phyloP scores from a whole-genome alignment of 2,329 filamentous ascomycete species.

The Arachnopeziza araneosa region DNA sequence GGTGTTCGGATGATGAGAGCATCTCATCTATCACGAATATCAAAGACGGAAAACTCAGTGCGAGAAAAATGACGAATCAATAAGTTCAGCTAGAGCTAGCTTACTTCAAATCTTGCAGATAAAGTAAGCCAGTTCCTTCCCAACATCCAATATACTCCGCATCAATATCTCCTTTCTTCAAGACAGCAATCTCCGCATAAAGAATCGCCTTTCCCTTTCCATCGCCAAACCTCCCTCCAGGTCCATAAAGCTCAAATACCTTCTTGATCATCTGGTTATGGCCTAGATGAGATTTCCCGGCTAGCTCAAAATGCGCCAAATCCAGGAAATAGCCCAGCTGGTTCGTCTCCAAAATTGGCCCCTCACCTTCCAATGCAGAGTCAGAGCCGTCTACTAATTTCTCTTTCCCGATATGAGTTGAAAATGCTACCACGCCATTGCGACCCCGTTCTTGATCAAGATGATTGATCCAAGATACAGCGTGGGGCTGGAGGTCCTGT shows the following conservation, averaged over 20 bases:
- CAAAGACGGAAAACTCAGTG: too few relatives aligned
- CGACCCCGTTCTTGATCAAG: conserved; percentile 10
- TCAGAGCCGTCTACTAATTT: background rate
- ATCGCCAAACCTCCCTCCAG: conserved; percentile 9
- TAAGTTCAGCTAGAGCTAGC: background rate
- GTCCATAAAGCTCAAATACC: conserved; percentile 13
- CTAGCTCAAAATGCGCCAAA: conserved; percentile 17
- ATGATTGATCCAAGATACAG: conserved; percentile 13
- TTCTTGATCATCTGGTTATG: conserved; percentile 15
- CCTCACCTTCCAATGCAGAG: background rate
- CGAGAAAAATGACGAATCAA: background rate
- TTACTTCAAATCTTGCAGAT: background rate
- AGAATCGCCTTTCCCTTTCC: conserved; percentile 8
- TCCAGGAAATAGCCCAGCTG: conserved; percentile 20
- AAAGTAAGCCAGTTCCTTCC: conserved; percentile 31
- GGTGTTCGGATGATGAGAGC: too few relatives aligned
- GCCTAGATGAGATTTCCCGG: conserved; percentile 9
- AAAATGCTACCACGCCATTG: conserved; percentile 12
- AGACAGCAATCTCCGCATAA: conserved; percentile 14
- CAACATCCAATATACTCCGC: conserved; percentile 19
- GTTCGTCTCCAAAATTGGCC: conserved; percentile 10
- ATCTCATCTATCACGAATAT: too few relatives aligned
- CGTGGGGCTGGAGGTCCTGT: conserved; percentile 11
- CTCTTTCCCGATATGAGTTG: conserved; percentile 15
- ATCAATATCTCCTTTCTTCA: conserved; percentile 25